phyloP scores from a whole-genome alignment of 2,329 filamentous ascomycete genomes.

The Huntiella moniliformis region DNA sequence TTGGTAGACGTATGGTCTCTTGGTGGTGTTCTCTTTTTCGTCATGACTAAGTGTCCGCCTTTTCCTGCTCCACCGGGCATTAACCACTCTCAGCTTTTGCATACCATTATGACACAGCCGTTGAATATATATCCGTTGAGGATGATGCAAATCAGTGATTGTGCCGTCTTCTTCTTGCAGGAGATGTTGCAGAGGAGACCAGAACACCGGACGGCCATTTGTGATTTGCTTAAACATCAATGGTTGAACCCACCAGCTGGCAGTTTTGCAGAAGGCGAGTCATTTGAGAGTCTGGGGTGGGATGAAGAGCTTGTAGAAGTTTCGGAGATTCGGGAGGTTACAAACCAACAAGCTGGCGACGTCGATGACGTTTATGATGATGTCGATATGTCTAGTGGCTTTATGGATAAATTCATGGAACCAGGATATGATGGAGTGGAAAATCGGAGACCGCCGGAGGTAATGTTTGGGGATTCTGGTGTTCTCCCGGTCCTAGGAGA shows the following conservation, averaged over 20 bases:
- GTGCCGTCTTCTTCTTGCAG: constrained; percentile 54
- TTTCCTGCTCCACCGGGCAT: constrained; percentile 62
- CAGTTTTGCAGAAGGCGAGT: no score
- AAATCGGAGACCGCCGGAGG: neutral
- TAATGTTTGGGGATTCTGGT: constrained; percentile 1
- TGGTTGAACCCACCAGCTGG: constrained; percentile 40
- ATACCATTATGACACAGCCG: constrained; percentile 66
- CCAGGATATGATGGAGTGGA: neutral
- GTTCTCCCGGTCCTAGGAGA: constrained; percentile 2
- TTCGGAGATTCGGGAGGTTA: neutral
- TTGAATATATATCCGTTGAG: constrained; percentile 49
- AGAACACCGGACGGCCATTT: constrained; percentile 53
- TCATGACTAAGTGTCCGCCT: constrained; percentile 61
- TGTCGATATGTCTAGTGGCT: constrained; percentile 11
- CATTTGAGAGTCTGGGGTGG: constrained; percentile 14
- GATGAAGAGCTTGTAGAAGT: constrained; percentile 27
- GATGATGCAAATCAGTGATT: constrained; percentile 37
- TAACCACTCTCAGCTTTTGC: constrained; percentile 59
- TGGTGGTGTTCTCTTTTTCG: constrained; percentile 76
- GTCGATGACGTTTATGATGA: constrained; percentile 6
- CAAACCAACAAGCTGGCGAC: neutral
- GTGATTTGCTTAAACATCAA: constrained; percentile 47
- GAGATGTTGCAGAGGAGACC: constrained; percentile 73
- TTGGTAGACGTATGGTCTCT: constrained; percentile 95
- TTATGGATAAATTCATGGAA: constrained; percentile 5